Percentiles rank a stretch among this genome's conserved stretches.
Evolutionary conservation across 805 yeast genomes (phyloP).

Genomic region (Candida oleophila): DNA sequence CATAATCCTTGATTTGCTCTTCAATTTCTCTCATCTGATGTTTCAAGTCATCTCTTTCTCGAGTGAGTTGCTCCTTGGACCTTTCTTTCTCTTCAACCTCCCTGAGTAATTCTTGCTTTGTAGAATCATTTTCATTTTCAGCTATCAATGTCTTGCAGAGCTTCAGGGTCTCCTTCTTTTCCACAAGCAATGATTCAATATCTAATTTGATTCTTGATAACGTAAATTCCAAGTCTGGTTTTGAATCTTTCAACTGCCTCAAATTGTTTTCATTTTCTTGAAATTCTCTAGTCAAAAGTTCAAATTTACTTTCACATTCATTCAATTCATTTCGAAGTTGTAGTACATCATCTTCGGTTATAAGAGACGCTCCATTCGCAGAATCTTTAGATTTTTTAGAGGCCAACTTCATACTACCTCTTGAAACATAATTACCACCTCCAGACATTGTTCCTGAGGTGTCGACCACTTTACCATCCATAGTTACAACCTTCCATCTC

Average conservation of each 20-base stretch:
- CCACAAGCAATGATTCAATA: constrained; percentile 56
- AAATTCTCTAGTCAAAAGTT: constrained; percentile 47
- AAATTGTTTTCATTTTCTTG: constrained; percentile 61
- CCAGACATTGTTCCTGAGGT: constrained; percentile 96
- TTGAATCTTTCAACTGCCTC: constrained; percentile 56
- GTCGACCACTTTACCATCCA: constrained; percentile 90
- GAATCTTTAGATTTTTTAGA: constrained; percentile 23
- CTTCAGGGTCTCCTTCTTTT: constrained; percentile 45
- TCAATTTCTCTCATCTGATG: constrained; percentile 56
- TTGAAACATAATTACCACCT: constrained; percentile 73
- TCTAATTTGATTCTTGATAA: constrained; percentile 63
- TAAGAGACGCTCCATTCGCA: constrained; percentile 16
- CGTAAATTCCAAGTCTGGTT: constrained; percentile 66
- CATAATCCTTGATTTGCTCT: constrained; percentile 55
- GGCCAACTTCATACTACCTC: constrained; percentile 73
- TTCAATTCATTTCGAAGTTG: constrained; percentile 51
- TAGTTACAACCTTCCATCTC: constrained; percentile 86
- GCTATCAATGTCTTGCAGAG: constrained; percentile 43
- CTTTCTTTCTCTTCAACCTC: constrained; percentile 37
- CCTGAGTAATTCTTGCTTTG: constrained; percentile 27
- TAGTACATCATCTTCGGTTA: constrained; percentile 56
- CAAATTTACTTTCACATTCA: constrained; percentile 54
- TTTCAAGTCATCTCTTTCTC: constrained; percentile 36
- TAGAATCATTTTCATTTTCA: constrained; percentile 32
- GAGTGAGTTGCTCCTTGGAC: constrained; percentile 16